Percentiles rank a stretch among this genome's conserved stretches.
These are phyloP conservation scores for Colletotrichum nymphaeae DNA, from an alignment of 2,329 filamentous ascomycete genomes.

Conservation along the genomic window DNA sequence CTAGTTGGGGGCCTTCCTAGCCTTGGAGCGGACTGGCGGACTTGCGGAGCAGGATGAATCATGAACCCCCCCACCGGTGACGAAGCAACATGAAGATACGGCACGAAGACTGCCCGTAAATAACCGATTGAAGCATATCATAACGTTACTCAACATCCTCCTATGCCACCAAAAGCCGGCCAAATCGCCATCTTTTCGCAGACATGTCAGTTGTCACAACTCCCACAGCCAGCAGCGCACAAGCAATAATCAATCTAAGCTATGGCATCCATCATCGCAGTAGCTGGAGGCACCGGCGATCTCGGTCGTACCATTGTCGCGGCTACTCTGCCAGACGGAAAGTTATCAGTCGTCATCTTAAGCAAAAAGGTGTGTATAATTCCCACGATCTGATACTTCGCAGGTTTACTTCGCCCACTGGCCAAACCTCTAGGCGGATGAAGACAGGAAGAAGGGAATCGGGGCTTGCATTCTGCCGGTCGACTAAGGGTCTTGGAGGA, in stretches of 20 bases:
- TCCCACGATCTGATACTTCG: conserved; percentile 27
- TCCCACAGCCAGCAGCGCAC: background rate
- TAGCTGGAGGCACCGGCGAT: conserved; percentile 57
- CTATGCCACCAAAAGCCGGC: background rate
- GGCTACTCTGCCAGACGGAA: conserved; percentile 45
- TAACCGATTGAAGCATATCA: background rate
- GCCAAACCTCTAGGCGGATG: conserved; percentile 16
- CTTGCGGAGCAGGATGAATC: background rate
- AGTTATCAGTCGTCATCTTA: conserved; percentile 52
- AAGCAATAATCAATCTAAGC: background rate
- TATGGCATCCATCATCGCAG: conserved; percentile 45
- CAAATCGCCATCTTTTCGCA: background rate
- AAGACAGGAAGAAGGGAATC: conserved; percentile 35
- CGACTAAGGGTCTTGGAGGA: conserved; percentile 45
- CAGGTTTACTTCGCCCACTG: conserved; percentile 44
- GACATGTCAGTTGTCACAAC: background rate
- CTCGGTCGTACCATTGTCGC: conserved; percentile 60
- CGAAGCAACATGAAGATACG: background rate
- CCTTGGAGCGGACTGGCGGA: background rate
- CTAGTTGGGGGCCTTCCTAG: too few species aligned
- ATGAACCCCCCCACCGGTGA: background rate
- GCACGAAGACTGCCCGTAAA: background rate
- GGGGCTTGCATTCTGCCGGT: conserved; percentile 39
- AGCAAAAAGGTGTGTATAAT: conserved; percentile 37
- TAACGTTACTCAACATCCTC: background rate